phyloP scores from a whole-genome alignment of 768 basidiomycete genomes.

The Coprinellus aureogranulatus region DNA sequence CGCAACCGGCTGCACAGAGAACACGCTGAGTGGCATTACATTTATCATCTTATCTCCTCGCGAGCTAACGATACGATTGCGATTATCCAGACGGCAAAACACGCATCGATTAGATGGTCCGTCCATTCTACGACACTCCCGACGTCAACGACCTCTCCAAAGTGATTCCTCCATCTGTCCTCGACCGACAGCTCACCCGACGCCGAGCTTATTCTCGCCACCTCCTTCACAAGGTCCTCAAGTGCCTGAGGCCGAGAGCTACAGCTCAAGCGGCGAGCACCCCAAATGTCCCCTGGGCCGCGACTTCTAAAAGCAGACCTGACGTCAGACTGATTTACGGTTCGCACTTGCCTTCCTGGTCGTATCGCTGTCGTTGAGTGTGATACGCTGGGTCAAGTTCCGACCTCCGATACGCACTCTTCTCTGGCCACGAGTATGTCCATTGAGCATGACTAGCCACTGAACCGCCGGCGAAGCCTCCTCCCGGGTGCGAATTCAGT shows the following conservation, averaged over 20 bases:
- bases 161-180: not conserved
- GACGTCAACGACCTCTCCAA: not conserved
- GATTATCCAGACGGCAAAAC: not conserved
- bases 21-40: not conserved
- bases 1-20: too few relatives aligned
- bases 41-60: not conserved
- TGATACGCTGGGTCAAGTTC: not conserved
- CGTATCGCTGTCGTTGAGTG: not conserved
- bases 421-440: too few relatives aligned
- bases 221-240: not conserved
- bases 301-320: not conserved
- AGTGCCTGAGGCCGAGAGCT: not conserved
- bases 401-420: not conserved
- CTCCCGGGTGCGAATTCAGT: too few relatives aligned
- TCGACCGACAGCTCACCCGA: not conserved
- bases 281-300: not conserved
- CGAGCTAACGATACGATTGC: not conserved
- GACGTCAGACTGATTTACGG: slow-evolving; percentile 2
- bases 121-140: slow-evolving; percentile 1
- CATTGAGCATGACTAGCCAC: too few relatives aligned
- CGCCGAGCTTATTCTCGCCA: not conserved
- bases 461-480: too few relatives aligned
- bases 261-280: not conserved
- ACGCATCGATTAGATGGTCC: not conserved
- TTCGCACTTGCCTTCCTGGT: slow-evolving; percentile 1